Percentiles rank a stretch among this genome's conserved stretches.
These are phyloP conservation scores for Trichoderma simmonsii DNA, from an alignment of 2,329 filamentous ascomycete genomes.

Conservation along the genomic window DNA sequence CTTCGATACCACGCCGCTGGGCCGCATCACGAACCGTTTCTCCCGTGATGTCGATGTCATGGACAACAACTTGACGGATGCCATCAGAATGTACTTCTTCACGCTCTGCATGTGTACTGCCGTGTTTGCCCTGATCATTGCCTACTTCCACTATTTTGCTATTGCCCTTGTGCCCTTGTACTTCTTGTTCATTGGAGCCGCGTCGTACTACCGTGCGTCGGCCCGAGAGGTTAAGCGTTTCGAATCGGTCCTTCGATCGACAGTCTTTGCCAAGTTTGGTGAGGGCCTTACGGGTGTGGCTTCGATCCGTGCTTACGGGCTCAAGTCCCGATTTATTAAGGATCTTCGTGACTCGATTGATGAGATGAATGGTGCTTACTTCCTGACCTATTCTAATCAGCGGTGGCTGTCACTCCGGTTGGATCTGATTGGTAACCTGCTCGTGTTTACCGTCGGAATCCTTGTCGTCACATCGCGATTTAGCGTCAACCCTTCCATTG, in stretches of 20 bases:
- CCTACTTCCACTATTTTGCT: conserved; percentile 89
- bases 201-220: conserved; percentile 84
- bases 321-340: conserved; percentile 69
- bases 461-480: conserved; percentile 90
- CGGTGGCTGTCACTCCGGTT: conserved; percentile 85
- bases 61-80: conserved; percentile 88
- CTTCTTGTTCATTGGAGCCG: conserved; percentile 74
- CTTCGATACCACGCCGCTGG: conserved; percentile 94
- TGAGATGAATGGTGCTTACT: conserved; percentile 92
- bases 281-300: conserved; percentile 83
- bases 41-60: conserved; percentile 94
- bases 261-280: conserved; percentile 85
- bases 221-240: conserved; percentile 93
- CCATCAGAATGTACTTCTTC: conserved; percentile 88
- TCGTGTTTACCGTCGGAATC: conserved; percentile 86
- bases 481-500: conserved; percentile 77
- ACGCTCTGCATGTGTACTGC: conserved; percentile 78
- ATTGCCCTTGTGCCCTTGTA: conserved; percentile 63
- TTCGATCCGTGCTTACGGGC: conserved; percentile 84
- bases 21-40: conserved; percentile 94
- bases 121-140: conserved; percentile 86
- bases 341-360: conserved; percentile 74
- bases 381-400: conserved; percentile 92
- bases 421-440: conserved; percentile 75
- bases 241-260: conserved; percentile 82